Evolutionary conservation across 225 moss, liverwort and hornwort genomes (phyloP), one percentile per base, ranked within the genome.

Genomic region (Anthoceros angustus): DNA sequence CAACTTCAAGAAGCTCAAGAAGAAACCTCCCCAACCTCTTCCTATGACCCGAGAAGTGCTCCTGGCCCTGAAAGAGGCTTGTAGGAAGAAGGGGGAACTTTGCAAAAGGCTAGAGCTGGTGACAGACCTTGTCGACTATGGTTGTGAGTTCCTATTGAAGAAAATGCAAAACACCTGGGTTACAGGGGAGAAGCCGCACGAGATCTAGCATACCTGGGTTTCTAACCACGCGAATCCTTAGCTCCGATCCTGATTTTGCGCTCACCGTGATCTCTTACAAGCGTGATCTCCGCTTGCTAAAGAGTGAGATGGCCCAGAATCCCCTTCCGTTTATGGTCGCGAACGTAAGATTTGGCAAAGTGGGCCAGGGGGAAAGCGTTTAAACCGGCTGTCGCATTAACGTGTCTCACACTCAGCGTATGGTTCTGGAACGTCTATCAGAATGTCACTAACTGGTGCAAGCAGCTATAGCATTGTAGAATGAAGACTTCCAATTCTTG

Each of bases 21-120:
- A 50, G 49, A 50, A 50, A 16, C 49, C 49, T 50, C 49, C 49
- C 49, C 16, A 50, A 50, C 49, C 49, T 50, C 49, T 50, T 50
- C 49, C 49, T 20, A 50, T 50, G 49, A 14, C 49, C 20, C 49
- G 49, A 50, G 49, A 50, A 16, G 20, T 50, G 15, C 49, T 50
- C 4, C 5, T 50, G 20, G 49, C 49, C 15, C 14, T 50, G 6
- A 50, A 50, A 20, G 20, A 50, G 20, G 49, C 49, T 16, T 50
- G 8, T 50, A 5, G 49, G 10, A 50, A 50, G 14, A 50, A 50
- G 10, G 49, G 49, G 20, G 49, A 50, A 16, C 20, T 50, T 50
- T 50, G 49, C 49, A 50, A 50, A 50, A 50, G 49, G 14, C 49
- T 50, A 20, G 20, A 16, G 15, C 20, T 50, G 49, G 49, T 50